Base-by-base conservation (phyloP, 495 filamentous ascomycete species). In the Podospora australis region DNA sequence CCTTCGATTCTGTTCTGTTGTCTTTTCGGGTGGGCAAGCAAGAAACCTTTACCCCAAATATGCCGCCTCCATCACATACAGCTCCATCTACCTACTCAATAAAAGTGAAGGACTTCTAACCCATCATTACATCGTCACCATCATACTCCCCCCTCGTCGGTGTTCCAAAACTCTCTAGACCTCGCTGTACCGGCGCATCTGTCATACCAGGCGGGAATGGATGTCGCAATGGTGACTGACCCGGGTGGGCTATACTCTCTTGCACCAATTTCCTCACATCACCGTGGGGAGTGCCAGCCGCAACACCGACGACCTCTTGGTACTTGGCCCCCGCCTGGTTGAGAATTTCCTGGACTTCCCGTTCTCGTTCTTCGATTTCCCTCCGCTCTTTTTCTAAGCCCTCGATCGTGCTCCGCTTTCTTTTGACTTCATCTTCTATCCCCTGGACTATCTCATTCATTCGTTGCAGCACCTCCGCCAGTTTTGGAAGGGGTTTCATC, bases 281-380 rank as follows among this genome's bases (percentile, higher is more conserved):
- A 22, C 44, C 47, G 6, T 35, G 57, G 20, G n/a, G 52, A 4
- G 44, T 53, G 14, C 46, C 53, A 13, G 40, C 48, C 8, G 57
- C 65, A 4, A 52, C 53, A 41, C 69, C 67, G 48, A 72, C 63
- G 7, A 66, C 59, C 9, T 52, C 65, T 21, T 70, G 67, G 64
- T 89, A 95, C 48, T 83, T 79, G 42, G 87, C 86, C 0, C 87
- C 88, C 0, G 89, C 85, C 60, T 94, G 86, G 59, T 84, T 84
- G 44, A 97, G 72, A 48, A 90, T 68, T 23, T 73, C 74, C 67
- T 96, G 90, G 4, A 96, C 84, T 68, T 91, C 86, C 16, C 76
- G 78, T 67, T 96, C 85, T 28, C 88, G 72, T 38, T 75, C 66
- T n/a, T 75, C 65, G 48, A 95, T 88, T 28, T 86, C 80, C 2